phyloP scores from a whole-genome alignment of 1,284 basidiomycete species.

The Apiotrichum gamsii region DNA sequence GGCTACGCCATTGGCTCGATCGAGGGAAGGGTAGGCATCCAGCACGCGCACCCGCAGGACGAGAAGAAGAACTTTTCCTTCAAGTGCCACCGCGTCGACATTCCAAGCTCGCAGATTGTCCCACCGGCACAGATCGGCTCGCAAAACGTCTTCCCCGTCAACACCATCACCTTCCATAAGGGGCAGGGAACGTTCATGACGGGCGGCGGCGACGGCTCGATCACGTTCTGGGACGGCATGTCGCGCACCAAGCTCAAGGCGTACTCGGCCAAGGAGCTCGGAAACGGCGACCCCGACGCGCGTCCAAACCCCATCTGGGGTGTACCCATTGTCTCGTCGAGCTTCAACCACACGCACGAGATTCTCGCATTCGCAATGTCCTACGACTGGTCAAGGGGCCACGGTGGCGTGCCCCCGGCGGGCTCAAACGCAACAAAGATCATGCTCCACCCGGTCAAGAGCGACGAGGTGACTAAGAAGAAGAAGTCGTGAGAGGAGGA shows the following conservation, averaged over 20 bases:
- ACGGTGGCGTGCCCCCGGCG: conserved; percentile 73
- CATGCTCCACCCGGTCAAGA: conserved; percentile 84
- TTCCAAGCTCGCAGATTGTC: conserved; percentile 29
- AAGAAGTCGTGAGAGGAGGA: conserved; percentile 15
- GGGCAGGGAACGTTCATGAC: conserved; percentile 91
- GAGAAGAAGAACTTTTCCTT: conserved; percentile 77
- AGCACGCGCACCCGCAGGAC: conserved; percentile 53
- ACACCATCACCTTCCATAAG: conserved; percentile 86
- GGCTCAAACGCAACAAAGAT: conserved; percentile 56
- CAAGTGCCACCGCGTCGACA: conserved; percentile 85
- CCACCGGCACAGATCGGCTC: conserved; percentile 41
- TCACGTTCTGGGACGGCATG: conserved; percentile 50
- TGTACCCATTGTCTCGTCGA: conserved; percentile 52
- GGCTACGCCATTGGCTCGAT: conserved; percentile 91
- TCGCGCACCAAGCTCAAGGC: conserved; percentile 73
- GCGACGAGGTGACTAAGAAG: conserved; percentile 68
- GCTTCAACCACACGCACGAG: conserved; percentile 78
- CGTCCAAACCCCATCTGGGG: conserved; percentile 49
- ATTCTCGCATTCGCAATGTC: conserved; percentile 85
- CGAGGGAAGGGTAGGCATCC: conserved; percentile 92
- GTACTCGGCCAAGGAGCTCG: conserved; percentile 54
- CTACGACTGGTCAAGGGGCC: conserved; percentile 87
- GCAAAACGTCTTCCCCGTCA: conserved; percentile 81
- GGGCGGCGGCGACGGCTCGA: conserved; percentile 58
- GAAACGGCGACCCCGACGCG: conserved; percentile 61